These are phyloP conservation scores for Chlamydomonas asymmetrica DNA, from an alignment of 139 green algal species.

Conservation along the genomic window DNA sequence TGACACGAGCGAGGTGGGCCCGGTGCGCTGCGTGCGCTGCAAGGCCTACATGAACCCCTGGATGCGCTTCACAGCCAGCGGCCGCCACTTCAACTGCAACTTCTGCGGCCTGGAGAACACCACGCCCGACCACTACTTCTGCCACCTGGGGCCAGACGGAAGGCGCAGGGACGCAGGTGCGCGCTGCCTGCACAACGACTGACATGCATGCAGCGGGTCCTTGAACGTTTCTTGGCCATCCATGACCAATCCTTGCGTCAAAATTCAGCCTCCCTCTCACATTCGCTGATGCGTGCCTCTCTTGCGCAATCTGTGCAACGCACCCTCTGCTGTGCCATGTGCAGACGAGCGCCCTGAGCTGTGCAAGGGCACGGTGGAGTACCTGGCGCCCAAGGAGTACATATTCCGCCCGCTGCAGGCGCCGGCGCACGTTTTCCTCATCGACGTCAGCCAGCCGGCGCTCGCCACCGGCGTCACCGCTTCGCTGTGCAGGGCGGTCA, in stretches of 20 bases:
- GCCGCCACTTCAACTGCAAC: constrained; percentile 76
- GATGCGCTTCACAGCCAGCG: constrained; percentile 70
- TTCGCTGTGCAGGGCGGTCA: constrained; percentile 67
- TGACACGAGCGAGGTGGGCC: constrained; percentile 67
- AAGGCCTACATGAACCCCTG: constrained; percentile 92
- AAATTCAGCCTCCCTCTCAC: not conserved
- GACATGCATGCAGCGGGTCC: not conserved
- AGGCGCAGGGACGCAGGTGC: constrained; percentile 33
- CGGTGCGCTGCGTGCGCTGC: constrained; percentile 80
- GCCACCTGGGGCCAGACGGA: constrained; percentile 70
- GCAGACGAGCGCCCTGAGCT: constrained; percentile 74
- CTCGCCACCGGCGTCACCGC: constrained; percentile 66
- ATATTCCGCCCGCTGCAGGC: constrained; percentile 74
- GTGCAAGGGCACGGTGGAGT: constrained; percentile 74
- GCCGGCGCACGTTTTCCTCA: constrained; percentile 81
- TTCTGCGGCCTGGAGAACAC: constrained; percentile 72
- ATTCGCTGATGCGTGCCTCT: no score
- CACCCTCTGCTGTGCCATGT: no score
- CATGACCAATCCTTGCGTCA: not conserved
- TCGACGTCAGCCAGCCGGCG: constrained; percentile 73
- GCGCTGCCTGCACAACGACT: not conserved
- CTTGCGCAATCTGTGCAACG: no score
- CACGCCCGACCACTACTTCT: constrained; percentile 75
- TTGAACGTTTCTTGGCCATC: no score
- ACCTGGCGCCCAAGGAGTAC: constrained; percentile 67